Percentiles rank a stretch among this genome's conserved stretches.
Evolutionary conservation across 2,329 filamentous ascomycete genomes (phyloP).

Genomic region (Paraphoma chrysanthemicola): DNA sequence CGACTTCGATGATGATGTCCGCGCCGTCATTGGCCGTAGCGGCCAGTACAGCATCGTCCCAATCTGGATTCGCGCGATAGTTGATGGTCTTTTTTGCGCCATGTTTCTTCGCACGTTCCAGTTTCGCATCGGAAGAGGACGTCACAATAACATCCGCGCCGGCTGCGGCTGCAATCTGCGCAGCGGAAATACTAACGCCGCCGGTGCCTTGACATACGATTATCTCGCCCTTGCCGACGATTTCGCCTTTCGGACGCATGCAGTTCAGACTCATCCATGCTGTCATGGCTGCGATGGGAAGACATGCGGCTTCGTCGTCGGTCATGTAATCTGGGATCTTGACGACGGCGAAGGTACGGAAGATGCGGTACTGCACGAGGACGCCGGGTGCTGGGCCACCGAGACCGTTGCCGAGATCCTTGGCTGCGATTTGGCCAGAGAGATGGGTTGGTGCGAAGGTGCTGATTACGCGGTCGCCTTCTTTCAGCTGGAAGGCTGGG

Average conservation of each 20-base stretch:
- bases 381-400: slow-evolving; percentile 67
- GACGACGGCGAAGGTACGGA: slow-evolving; percentile 64
- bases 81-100: slow-evolving; percentile 68
- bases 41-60: slow-evolving; percentile 65
- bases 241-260: slow-evolving; percentile 61
- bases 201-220: slow-evolving; percentile 54
- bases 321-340: slow-evolving; percentile 63
- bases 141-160: slow-evolving; percentile 63
- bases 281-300: slow-evolving; percentile 69
- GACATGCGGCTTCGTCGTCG: slow-evolving; percentile 65
- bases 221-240: slow-evolving; percentile 50
- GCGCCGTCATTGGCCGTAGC: slow-evolving; percentile 51
- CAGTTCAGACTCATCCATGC: slow-evolving; percentile 72
- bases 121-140: slow-evolving; percentile 64
- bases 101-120: slow-evolving; percentile 59
- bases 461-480: slow-evolving; percentile 70
- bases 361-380: slow-evolving; percentile 66
- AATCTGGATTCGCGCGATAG: slow-evolving; percentile 64
- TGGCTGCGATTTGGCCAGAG: slow-evolving; percentile 64
- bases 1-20: slow-evolving; percentile 60
- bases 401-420: slow-evolving; percentile 63
- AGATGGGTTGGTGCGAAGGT: slow-evolving; percentile 67
- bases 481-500: slow-evolving; percentile 35
- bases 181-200: slow-evolving; percentile 51
- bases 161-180: slow-evolving; percentile 51